phyloP scores from a whole-genome alignment of 2,329 filamentous ascomycete species.

The Diaporthe sp. region DNA sequence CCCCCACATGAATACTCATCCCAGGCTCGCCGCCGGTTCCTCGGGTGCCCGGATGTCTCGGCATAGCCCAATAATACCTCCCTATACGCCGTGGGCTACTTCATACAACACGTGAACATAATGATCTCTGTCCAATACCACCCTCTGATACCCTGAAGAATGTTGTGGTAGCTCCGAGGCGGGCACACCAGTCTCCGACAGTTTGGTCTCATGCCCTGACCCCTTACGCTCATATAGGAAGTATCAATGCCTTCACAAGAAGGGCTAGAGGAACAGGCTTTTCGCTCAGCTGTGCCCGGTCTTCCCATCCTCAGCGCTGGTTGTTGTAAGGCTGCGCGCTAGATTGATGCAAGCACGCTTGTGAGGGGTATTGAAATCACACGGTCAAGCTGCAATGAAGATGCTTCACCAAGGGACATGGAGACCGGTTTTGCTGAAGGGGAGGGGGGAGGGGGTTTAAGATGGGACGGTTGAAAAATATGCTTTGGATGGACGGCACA shows the following conservation, averaged over 20 bases:
- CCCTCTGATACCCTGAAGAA: background rate
- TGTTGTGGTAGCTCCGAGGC: background rate
- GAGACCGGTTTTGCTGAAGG: no score
- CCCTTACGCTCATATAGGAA: background rate
- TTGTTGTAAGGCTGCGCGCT: background rate
- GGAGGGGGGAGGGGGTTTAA: background rate
- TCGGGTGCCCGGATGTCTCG: conserved; percentile 4
- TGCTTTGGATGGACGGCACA: background rate
- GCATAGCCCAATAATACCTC: background rate
- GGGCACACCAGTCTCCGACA: background rate
- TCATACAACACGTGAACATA: background rate
- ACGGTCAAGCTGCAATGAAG: no score
- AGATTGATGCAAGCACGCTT: background rate
- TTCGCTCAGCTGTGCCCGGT: background rate
- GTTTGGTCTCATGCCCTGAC: background rate
- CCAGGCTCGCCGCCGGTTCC: background rate
- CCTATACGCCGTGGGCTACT: background rate
- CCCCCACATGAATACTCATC: background rate
- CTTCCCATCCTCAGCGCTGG: background rate
- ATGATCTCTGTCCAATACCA: background rate
- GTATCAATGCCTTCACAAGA: background rate
- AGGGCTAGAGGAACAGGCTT: background rate
- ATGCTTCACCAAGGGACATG: background rate
- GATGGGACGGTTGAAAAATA: background rate
- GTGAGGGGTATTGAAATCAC: background rate